phyloP scores from a whole-genome alignment of 2,329 filamentous ascomycete species.

The Chrysoporthe cubensis region DNA sequence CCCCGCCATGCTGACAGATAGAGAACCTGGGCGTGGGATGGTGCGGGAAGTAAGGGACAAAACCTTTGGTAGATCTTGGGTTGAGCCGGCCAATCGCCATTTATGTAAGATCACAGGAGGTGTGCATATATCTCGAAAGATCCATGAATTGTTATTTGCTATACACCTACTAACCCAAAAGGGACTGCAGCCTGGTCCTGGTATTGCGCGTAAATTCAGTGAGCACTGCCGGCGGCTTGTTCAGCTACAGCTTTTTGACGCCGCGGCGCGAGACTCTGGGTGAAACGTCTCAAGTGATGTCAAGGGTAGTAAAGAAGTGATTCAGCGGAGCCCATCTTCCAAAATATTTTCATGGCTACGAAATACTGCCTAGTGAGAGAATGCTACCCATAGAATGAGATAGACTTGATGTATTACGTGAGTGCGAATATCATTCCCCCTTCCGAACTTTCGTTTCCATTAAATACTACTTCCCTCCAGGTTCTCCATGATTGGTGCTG shows the following conservation, averaged over 20 bases:
- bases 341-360: no score
- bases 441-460: neutral
- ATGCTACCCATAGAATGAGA: neutral
- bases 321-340: no score
- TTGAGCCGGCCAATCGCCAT: neutral
- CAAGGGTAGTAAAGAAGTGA: neutral
- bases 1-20: neutral
- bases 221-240: neutral
- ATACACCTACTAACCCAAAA: neutral
- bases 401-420: neutral
- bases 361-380: no score
- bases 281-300: neutral
- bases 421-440: neutral
- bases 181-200: neutral
- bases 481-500: neutral
- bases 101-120: slow-evolving; percentile 11
- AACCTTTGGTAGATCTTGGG: neutral
- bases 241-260: neutral
- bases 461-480: neutral
- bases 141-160: neutral
- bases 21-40: neutral
- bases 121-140: neutral
- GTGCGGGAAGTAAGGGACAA: neutral
- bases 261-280: neutral
- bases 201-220: neutral